Conservation (phyloP, 345 rosid species). For the Gynandropsis gynandra region DNA sequence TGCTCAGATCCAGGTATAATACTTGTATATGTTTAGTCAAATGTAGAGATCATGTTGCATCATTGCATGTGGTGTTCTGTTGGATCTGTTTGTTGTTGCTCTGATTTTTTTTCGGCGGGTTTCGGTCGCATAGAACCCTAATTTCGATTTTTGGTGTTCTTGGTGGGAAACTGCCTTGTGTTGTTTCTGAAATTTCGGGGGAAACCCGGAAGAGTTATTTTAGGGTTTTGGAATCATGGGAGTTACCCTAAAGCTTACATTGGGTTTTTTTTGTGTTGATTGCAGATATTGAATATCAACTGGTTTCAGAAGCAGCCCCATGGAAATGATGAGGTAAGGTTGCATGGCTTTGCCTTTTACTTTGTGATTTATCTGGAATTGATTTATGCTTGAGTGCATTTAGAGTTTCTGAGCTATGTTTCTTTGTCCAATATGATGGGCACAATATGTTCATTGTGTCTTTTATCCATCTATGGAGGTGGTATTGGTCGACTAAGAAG, state of each 20-base stretch:
- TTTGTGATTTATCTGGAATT: constrained; percentile 5
- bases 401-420: not conserved
- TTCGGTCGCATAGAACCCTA: constrained; percentile 7
- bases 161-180: constrained; percentile 5
- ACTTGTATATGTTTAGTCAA: not conserved
- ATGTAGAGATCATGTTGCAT: constrained; percentile 10
- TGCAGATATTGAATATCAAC: constrained; percentile 77
- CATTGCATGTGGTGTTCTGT: not conserved
- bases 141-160: not conserved
- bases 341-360: constrained; percentile 2
- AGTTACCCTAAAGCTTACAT: not conserved
- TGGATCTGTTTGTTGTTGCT: constrained; percentile 9
- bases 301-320: constrained; percentile 92
- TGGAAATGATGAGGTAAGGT: constrained; percentile 80
- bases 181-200: not conserved
- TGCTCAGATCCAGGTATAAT: constrained; percentile 69
- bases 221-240: not conserved
- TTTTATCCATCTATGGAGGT: not conserved
- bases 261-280: constrained; percentile 12
- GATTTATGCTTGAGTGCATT: constrained; percentile 5
- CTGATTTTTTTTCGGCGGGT: not conserved
- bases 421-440: not conserved
- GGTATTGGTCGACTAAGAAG: not conserved
- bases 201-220: not conserved
- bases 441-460: not conserved